A percentile compares a stretch with the other conserved stretches of the same genome.
phyloP scores from a whole-genome alignment of 352 stramenopile species.

The Globisporangium abappressorium region DNA sequence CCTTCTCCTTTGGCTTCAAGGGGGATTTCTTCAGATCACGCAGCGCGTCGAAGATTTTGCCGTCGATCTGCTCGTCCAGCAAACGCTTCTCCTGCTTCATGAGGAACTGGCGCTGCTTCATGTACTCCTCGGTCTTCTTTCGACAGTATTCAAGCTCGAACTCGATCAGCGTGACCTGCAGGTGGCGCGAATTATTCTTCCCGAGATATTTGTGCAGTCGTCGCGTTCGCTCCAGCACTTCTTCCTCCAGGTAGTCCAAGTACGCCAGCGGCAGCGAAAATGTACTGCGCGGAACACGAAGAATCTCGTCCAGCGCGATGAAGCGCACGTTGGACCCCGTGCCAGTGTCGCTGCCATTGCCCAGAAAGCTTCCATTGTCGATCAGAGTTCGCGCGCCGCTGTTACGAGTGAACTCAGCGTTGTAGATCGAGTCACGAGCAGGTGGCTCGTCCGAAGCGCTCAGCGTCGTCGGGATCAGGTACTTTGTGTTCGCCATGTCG shows the following conservation, averaged over 20 bases:
- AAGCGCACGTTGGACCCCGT: conserved; percentile 31
- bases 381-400: conserved; percentile 44
- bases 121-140: conserved; percentile 70
- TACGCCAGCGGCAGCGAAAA: conserved; percentile 74
- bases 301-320: conserved; percentile 74
- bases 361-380: conserved; percentile 67
- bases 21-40: conserved; percentile 18
- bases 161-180: conserved; percentile 32
- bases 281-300: conserved; percentile 68
- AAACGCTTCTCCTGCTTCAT: conserved; percentile 71
- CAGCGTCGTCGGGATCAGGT: conserved; percentile 64
- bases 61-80: conserved; percentile 48
- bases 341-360: conserved; percentile 32
- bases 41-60: conserved; percentile 36
- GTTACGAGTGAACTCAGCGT: conserved; percentile 20
- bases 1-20: conserved; percentile 23
- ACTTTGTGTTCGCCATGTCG: conserved; percentile 77
- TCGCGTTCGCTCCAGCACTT: conserved; percentile 49
- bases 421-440: background rate
- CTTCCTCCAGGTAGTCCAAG: conserved; percentile 69
- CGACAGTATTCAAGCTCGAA: conserved; percentile 61
- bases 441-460: conserved; percentile 27
- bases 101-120: conserved; percentile 72
- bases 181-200: conserved; percentile 16
- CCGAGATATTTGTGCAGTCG: conserved; percentile 44